A percentile compares a stretch with the other conserved stretches of the same genome.
phyloP scores from a whole-genome alignment of 805 yeast genomes.

The Monosporozyma solicola region DNA sequence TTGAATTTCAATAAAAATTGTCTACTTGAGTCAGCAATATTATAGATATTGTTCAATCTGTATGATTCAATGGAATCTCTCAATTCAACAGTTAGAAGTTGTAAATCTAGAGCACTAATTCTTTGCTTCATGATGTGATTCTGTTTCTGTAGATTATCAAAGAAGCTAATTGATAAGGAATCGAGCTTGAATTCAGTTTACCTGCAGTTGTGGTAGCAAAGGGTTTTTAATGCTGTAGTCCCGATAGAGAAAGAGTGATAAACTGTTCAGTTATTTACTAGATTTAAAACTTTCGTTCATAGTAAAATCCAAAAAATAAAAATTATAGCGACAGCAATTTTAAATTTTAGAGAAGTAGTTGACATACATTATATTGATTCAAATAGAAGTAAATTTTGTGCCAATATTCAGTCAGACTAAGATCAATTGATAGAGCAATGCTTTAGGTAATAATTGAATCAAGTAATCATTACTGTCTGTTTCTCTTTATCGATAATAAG shows the following conservation, averaged over 20 bases:
- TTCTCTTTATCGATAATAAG: too few species aligned
- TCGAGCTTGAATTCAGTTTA: neutral
- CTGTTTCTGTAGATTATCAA: neutral
- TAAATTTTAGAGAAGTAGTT: neutral
- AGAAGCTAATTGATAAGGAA: neutral
- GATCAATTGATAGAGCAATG: too few species aligned
- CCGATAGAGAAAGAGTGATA: neutral
- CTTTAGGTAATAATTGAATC: too few species aligned
- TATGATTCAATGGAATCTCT: slow-evolving; percentile 47
- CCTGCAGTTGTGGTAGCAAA: neutral
- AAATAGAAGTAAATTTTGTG: too few species aligned
- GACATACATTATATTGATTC: too few species aligned
- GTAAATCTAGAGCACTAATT: slow-evolving; percentile 74
- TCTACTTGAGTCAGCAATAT: slow-evolving; percentile 58
- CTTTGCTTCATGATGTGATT: slow-evolving; percentile 52
- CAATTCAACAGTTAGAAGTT: slow-evolving; percentile 61
- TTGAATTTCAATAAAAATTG: slow-evolving; percentile 75
- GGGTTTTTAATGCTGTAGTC: neutral
- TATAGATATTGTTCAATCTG: slow-evolving; percentile 78
- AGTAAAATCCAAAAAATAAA: neutral
- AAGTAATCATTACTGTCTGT: too few species aligned
- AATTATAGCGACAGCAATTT: neutral
- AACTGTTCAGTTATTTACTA: neutral
- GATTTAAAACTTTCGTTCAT: neutral
- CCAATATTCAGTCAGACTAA: too few species aligned